A percentile compares a stretch with the other conserved stretches of the same genome.
Conservation (phyloP, 306 rosid species). For the Prunus dulcis region DNA sequence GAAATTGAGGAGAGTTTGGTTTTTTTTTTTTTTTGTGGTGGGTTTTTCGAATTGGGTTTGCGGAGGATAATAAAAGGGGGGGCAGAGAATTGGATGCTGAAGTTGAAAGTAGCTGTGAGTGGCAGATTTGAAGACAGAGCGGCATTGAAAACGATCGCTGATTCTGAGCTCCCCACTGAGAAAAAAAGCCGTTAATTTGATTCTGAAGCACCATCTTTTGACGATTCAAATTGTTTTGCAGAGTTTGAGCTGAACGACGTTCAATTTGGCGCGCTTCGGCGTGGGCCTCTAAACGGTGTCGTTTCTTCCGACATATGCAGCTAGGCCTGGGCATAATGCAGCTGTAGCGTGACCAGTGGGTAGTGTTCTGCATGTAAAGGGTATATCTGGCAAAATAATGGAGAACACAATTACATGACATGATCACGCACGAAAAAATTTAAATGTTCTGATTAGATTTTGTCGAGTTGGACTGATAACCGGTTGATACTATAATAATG, state of each 20-base stretch:
- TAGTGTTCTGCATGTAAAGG: too few relatives aligned
- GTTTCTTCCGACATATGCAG: too few relatives aligned
- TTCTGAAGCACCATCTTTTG: not conserved
- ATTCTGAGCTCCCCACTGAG: not conserved
- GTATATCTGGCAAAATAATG: too few relatives aligned
- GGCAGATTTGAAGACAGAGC: not conserved
- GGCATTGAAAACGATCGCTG: not conserved
- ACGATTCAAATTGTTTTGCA: not conserved
- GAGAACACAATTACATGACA: too few relatives aligned
- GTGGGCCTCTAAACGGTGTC: not conserved
- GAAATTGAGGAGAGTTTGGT: not conserved
- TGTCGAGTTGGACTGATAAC: too few relatives aligned
- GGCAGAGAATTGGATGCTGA: conserved; percentile 20
- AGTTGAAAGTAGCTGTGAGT: not conserved
- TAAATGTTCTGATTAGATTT: too few relatives aligned
- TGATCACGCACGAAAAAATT: too few relatives aligned
- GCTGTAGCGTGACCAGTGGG: too few relatives aligned
- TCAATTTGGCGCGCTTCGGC: not conserved
- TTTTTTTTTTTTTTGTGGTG: not conserved
- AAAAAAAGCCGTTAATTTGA: not conserved
- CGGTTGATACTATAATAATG: too few relatives aligned
- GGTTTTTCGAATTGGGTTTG: not conserved
- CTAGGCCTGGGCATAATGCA: too few relatives aligned
- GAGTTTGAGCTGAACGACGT: too few relatives aligned
- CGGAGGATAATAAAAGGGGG: not conserved